Base-by-base conservation (phyloP, 2,329 filamentous ascomycete species). In the Alternaria brassicae region DNA sequence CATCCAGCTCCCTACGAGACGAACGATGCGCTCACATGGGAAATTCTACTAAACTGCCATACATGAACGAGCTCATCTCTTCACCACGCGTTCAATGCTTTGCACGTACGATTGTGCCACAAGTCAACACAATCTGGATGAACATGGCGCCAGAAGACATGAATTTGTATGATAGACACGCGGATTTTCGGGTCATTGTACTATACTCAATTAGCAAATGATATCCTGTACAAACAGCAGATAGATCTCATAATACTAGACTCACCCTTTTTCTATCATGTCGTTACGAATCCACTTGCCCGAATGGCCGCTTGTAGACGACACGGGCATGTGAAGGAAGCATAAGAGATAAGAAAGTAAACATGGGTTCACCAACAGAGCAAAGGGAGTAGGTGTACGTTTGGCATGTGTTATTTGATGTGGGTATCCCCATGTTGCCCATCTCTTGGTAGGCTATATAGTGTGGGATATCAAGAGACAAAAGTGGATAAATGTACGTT, bases 1-100 rank as follows among this genome's bases (percentile, higher is more conserved):
- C 28, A 55, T 59, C 10, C 58, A 52, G 27, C 41, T 58, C 34
- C 53, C 62, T 25, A 45, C 47, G 8, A 61, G 49, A 28, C 17
- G n/a, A 8, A 59, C 5, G 23, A 40, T 61, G 30, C 51, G 41
- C 12, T 49, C 51, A n/a, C 40, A 34, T 32, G 8, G 30, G 28
- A 23, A 21, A 10, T 28, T 17, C 8, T 27, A 21, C 12, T 52
- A 40, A 58, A 27, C 19, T 15, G 5, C 6, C 12, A 34, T 15
- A 12, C 10, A 32, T 32, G 7, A 3, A 39, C 17, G n/a, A 39
- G 7, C 10, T 8, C 9, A 21, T 40, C 17, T 8, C n/a, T 13
- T 10, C 17, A 21, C 19, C 17, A 21, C 17, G 4, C 9, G 15
- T 6, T 15, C 19, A 23, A 15, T 23, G 37, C n/a, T 40, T 23